Base-by-base conservation (phyloP, 106 monocot genomes). In the Alisma plantagoaquatica region DNA sequence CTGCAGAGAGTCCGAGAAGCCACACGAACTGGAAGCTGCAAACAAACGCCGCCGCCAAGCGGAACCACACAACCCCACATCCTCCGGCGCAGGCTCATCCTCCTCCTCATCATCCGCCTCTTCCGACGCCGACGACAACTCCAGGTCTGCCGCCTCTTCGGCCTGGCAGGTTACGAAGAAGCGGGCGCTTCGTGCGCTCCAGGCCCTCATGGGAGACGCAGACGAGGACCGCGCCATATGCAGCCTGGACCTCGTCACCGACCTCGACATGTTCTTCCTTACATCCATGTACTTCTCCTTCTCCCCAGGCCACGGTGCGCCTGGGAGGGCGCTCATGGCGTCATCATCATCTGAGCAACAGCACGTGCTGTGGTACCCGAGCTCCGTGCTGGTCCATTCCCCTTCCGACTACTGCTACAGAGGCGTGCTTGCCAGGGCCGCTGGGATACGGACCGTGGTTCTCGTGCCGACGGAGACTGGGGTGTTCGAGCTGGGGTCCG, bases 201-300 rank as follows among this genome's bases (percentile, higher is more conserved):
- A 80, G 33, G 27, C 43, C n/a, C 41, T 69, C 43, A 74, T 44
- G 63, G 72, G 73, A 2, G 68, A 70, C 1, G 20, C 68, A 23
- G 77, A 86, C 42, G 81, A 87, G 48, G 77, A 81, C 42, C 67
- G 74, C 59, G 57, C 57, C 55, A 70, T 74, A 29, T 68, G 75
- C 45, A 48, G 75, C n/a, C 82, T 88, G 22, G 78, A 82, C 43
- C 65, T 72, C 19, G 74, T 88, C 61, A 79, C 77, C 26, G 79
- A 75, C 53, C 64, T 72, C 17, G 88, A 89, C 70, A 73, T 83
- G 76, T 88, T 78, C 75, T 60, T 83, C 54, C 68, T 83, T 2
- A 56, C 73, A 6, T 83, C 83, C 30, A 90, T 83, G 89, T 90
- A 90, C 61, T 90, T 90, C 64, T 61, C 73, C 9, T 83, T 90